A percentile compares a stretch with the other conserved stretches of the same genome.
phyloP scores from a whole-genome alignment of 768 basidiomycete genomes.

The Suillus occidentalis region DNA sequence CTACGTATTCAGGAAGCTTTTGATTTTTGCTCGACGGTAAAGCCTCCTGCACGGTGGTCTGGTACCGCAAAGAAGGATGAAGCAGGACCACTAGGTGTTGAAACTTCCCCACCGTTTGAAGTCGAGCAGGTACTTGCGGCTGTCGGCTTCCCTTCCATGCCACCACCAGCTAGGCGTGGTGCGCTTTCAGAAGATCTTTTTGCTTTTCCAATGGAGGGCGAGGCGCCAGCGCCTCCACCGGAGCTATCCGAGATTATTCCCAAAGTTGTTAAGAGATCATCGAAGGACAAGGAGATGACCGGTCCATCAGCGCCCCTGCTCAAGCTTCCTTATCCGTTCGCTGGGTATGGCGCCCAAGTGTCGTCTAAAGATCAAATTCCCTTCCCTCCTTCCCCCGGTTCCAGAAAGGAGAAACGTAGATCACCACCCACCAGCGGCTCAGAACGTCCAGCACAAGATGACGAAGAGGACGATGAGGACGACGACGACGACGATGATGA shows the following conservation, averaged over 20 bases:
- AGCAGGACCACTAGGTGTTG: slow-evolving; percentile 26
- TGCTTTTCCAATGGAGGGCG: slow-evolving; percentile 43
- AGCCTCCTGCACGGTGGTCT: slow-evolving; percentile 36
- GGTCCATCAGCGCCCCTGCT: slow-evolving; percentile 45
- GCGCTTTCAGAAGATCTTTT: slow-evolving; percentile 69
- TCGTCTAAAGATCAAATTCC: slow-evolving; percentile 68
- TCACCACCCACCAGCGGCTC: slow-evolving; percentile 30
- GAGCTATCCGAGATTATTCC: slow-evolving; percentile 44
- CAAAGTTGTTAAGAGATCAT: slow-evolving; percentile 44
- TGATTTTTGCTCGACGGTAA: slow-evolving; percentile 70
- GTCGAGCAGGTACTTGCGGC: slow-evolving; percentile 61
- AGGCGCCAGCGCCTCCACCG: slow-evolving; percentile 21
- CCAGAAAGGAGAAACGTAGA: slow-evolving; percentile 38
- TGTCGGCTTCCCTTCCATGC: slow-evolving; percentile 49
- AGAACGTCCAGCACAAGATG: slow-evolving; percentile 30
- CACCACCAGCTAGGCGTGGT: slow-evolving; percentile 55
- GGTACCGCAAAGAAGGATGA: slow-evolving; percentile 33
- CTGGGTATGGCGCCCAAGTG: slow-evolving; percentile 56
- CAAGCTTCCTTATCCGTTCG: slow-evolving; percentile 71
- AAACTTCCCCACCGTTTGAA: slow-evolving; percentile 39
- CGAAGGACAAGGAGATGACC: slow-evolving; percentile 45
- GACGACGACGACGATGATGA: slow-evolving; percentile 29
- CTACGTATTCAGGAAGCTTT: slow-evolving; percentile 75
- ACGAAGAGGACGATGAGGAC: slow-evolving; percentile 22
- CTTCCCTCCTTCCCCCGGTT: slow-evolving; percentile 67